Evolutionary conservation across 1,284 basidiomycete genomes (phyloP).

Genomic region (Irpex sp.): DNA sequence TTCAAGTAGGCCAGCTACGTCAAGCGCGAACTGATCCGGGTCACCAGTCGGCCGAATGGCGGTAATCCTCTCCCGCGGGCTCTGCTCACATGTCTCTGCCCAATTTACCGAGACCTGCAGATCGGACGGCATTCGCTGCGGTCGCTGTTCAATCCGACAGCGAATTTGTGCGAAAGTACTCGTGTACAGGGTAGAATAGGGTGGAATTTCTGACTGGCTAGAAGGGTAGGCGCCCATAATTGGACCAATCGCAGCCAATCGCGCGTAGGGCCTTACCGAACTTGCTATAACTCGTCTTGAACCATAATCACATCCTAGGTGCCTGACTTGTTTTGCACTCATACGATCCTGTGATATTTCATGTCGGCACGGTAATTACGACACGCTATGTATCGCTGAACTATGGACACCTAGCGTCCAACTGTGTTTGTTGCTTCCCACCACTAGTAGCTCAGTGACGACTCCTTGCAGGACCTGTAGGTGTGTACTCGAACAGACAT

Average conservation of each 20-base stretch:
- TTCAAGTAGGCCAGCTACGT: neutral
- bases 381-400: too few relatives aligned
- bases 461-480: neutral
- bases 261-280: neutral
- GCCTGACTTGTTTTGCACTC: neutral
- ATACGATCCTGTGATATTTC: neutral
- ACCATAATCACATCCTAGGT: neutral
- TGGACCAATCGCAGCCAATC: too few relatives aligned
- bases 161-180: neutral
- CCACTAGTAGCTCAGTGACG: too few relatives aligned
- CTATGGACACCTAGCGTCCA: too few relatives aligned
- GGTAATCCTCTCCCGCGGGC: neutral
- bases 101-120: neutral
- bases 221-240: too few relatives aligned
- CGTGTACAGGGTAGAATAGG: too few relatives aligned
- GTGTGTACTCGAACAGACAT: neutral
- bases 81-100: neutral
- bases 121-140: neutral
- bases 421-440: neutral
- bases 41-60: conserved; percentile 1
- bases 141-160: neutral
- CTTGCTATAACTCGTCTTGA: neutral
- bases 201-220: too few relatives aligned
- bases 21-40: conserved; percentile 10
- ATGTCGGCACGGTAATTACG: neutral